These are phyloP conservation scores for Allium cepa DNA, from an alignment of 106 monocot genomes.

Conservation along the genomic window DNA sequence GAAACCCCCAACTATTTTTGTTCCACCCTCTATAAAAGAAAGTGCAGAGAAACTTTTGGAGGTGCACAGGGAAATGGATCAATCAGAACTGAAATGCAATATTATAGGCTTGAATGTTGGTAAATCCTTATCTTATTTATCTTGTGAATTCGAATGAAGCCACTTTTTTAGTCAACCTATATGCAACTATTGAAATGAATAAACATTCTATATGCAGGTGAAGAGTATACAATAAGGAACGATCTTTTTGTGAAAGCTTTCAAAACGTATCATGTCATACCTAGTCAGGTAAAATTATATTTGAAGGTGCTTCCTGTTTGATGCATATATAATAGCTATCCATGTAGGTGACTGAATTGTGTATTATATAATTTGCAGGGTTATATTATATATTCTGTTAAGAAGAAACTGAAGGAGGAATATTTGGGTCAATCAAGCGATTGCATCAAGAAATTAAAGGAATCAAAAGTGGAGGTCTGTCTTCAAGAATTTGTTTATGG, in stretches of 20 bases:
- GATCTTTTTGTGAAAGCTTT: conserved; percentile 91
- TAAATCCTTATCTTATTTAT: conserved; percentile 16
- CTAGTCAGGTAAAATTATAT: conserved; percentile 53
- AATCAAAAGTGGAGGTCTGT: conserved; percentile 95
- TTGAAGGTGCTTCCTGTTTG: too few species aligned
- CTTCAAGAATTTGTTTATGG: conserved; percentile 5
- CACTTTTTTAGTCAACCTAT: conserved; percentile 3
- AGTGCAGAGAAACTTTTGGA: conserved; percentile 70
- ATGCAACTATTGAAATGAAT: conserved; percentile 1
- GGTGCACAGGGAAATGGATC: conserved; percentile 80
- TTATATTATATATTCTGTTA: conserved; percentile 81
- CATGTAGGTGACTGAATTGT: too few species aligned
- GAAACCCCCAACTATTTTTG: conserved; percentile 91
- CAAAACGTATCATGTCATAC: conserved; percentile 82
- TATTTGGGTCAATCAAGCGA: conserved; percentile 48
- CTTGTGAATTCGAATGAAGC: neutral
- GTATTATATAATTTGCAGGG: conserved; percentile 44
- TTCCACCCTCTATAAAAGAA: conserved; percentile 60
- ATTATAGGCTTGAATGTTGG: conserved; percentile 66
- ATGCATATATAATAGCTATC: too few species aligned
- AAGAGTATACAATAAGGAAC: conserved; percentile 71
- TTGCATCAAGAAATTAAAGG: conserved; percentile 63
- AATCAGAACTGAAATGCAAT: conserved; percentile 73
- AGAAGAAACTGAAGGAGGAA: conserved; percentile 78
- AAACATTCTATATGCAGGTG: conserved; percentile 31